phyloP scores from a whole-genome alignment of 1,284 basidiomycete species.

The Athelia psychrophila region DNA sequence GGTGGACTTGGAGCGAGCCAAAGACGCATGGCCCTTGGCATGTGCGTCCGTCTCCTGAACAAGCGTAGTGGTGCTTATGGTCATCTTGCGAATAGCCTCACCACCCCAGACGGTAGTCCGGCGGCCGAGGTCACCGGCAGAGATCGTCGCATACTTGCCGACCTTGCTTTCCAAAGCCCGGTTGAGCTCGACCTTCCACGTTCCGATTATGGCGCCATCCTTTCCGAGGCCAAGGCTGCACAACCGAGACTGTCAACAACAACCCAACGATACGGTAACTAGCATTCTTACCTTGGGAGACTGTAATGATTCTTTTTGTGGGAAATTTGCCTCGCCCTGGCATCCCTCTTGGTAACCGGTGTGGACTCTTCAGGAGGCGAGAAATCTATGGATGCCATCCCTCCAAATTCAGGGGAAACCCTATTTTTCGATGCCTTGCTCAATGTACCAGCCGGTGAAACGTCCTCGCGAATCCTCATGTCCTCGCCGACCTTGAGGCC shows the following conservation, averaged over 20 bases:
- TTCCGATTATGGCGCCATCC: constrained; percentile 45
- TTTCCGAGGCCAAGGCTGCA: constrained; percentile 64
- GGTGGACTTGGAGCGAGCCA: constrained; percentile 39
- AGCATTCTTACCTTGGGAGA: constrained; percentile 51
- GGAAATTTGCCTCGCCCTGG: constrained; percentile 40
- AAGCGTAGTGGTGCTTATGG: constrained; percentile 14
- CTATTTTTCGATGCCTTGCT: constrained; percentile 36
- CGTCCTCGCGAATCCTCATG: constrained; percentile 49
- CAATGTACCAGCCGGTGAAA: constrained; percentile 35
- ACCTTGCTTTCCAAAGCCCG: constrained; percentile 42
- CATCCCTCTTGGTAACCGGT: constrained; percentile 35
- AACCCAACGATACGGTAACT: neutral
- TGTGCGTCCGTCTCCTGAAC: constrained; percentile 40
- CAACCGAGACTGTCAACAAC: neutral
- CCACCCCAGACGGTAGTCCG: constrained; percentile 50
- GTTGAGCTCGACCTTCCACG: constrained; percentile 51
- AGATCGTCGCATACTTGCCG: constrained; percentile 24
- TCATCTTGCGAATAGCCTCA: constrained; percentile 22
- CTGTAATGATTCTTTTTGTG: constrained; percentile 62
- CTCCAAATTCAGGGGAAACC: constrained; percentile 34
- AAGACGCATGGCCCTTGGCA: constrained; percentile 21
- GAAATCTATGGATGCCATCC: constrained; percentile 42
- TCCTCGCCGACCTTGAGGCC: constrained; percentile 55
- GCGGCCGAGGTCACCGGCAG: constrained; percentile 35
- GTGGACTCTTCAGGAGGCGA: constrained; percentile 59